Evolutionary conservation across 2,329 filamentous ascomycete genomes (phyloP).

Genomic region (Nemania sp.): DNA sequence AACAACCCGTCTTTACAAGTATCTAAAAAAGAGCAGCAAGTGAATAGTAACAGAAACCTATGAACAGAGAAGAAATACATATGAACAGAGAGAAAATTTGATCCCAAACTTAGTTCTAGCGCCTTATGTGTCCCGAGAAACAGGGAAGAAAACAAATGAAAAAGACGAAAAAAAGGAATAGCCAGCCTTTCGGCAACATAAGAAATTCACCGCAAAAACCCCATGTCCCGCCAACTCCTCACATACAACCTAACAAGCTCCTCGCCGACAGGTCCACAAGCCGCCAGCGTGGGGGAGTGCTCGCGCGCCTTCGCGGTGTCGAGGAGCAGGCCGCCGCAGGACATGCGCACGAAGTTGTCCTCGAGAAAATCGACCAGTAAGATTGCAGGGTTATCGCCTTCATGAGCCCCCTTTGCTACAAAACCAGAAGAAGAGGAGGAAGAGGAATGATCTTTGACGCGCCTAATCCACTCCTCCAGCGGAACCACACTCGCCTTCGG

Average conservation of each 20-base stretch:
- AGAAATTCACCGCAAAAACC: constrained; percentile 15
- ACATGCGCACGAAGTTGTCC: constrained; percentile 19
- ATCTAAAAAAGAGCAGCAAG: too few relatives aligned
- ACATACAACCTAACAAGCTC: constrained; percentile 41
- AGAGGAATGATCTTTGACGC: constrained; percentile 22
- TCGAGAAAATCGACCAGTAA: constrained; percentile 25
- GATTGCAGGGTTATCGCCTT: constrained; percentile 12
- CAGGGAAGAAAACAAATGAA: neutral
- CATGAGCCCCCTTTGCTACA: too few relatives aligned
- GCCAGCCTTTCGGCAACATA: neutral
- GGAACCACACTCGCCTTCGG: constrained; percentile 21
- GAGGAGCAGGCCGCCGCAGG: constrained; percentile 20
- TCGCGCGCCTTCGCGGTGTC: constrained; percentile 38
- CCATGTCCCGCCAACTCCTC: constrained; percentile 32
- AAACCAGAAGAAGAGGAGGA: too few relatives aligned
- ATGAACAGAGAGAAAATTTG: too few relatives aligned
- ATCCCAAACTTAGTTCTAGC: too few relatives aligned
- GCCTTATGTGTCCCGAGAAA: too few relatives aligned
- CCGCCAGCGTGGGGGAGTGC: constrained; percentile 43
- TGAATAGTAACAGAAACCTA: too few relatives aligned
- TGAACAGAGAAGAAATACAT: too few relatives aligned
- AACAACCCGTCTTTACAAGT: too few relatives aligned
- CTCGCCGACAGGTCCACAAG: constrained; percentile 39
- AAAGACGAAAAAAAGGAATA: neutral
- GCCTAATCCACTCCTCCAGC: constrained; percentile 33